Conservation (phyloP, 306 rosid genomes). For the Neltuma alba region DNA sequence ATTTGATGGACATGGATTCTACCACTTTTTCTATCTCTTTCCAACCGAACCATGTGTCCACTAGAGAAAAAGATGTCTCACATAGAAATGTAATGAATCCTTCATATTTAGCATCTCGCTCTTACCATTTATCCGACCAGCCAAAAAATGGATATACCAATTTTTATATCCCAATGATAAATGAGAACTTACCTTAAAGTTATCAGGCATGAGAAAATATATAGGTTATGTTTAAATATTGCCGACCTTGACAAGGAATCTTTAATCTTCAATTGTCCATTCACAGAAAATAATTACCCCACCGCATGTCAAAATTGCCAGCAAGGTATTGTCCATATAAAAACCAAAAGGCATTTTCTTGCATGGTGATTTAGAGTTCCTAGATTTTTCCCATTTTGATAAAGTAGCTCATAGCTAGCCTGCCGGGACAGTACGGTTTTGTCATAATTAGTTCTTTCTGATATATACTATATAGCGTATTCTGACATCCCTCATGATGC, state of each 20-base stretch:
- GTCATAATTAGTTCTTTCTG: background rate
- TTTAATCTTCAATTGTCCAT: background rate
- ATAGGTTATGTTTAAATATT: background rate
- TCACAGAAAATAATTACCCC: background rate
- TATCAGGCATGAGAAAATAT: background rate
- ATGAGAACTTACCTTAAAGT: background rate
- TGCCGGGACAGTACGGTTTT: background rate
- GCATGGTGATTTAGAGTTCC: constrained; percentile 7
- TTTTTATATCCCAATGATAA: background rate
- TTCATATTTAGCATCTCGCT: background rate
- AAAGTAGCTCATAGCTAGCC: background rate
- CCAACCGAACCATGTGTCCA: background rate
- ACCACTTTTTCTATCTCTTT: background rate
- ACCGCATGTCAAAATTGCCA: background rate
- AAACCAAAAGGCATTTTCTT: background rate
- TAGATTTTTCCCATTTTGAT: background rate
- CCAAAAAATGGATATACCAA: background rate
- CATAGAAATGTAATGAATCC: background rate
- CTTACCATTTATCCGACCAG: background rate
- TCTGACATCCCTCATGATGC: background rate
- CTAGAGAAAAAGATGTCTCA: background rate
- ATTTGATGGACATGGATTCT: background rate
- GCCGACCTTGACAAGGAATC: background rate
- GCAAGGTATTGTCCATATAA: background rate
- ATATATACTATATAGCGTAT: background rate